Percentiles rank a stretch among this genome's conserved stretches.
Evolutionary conservation across 345 rosid species (phyloP).

Genomic region (Aurinia saxatilis): DNA sequence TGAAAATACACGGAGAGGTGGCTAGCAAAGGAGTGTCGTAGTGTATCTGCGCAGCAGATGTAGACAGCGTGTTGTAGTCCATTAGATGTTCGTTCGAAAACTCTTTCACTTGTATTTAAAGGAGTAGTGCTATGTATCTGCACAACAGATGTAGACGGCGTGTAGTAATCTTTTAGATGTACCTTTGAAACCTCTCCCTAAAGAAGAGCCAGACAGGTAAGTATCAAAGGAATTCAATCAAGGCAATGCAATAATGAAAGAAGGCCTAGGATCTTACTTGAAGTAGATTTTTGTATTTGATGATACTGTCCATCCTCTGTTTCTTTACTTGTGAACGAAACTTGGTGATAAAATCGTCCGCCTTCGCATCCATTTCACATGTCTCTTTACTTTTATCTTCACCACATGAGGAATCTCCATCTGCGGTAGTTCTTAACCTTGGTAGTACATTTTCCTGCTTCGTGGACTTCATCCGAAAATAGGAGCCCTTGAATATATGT

Average conservation of each 20-base stretch:
- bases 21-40: slow-evolving; percentile 7
- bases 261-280: background rate
- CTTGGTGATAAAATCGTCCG: no score
- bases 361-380: no score
- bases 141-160: no score
- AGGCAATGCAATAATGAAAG: background rate
- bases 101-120: background rate
- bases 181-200: background rate
- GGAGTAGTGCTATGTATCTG: no score
- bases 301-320: background rate
- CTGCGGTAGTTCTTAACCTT: background rate
- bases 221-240: background rate
- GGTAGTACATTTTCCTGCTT: background rate
- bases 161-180: no score
- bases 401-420: no score
- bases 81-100: background rate
- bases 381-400: no score
- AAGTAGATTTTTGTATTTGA: background rate
- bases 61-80: background rate
- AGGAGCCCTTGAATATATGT: background rate
- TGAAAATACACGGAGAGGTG: background rate
- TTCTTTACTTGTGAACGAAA: no score
- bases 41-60: background rate
- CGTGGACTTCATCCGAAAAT: no score
- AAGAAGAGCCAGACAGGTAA: background rate